phyloP scores from a whole-genome alignment of 352 stramenopile genomes.

The Poterioochromonas sp. region DNA sequence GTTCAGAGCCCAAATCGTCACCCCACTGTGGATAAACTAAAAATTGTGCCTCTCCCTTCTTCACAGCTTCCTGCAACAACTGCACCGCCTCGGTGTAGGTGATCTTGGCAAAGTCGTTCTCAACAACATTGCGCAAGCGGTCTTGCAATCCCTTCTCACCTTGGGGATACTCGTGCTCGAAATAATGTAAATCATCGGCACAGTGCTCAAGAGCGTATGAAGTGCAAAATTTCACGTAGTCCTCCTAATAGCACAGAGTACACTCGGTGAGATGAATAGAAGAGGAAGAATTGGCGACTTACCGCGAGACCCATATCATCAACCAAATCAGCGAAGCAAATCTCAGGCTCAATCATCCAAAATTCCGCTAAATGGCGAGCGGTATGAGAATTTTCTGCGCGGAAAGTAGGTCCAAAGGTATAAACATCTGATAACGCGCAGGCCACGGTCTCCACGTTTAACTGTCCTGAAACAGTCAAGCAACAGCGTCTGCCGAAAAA shows the following conservation, averaged over 20 bases:
- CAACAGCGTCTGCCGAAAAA: constrained; percentile 74
- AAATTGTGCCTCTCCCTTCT: constrained; percentile 57
- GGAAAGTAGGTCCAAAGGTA: constrained; percentile 88
- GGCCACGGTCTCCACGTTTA: constrained; percentile 88
- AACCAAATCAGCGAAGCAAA: constrained; percentile 68
- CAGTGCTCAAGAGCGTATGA: constrained; percentile 82
- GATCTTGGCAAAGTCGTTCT: constrained; percentile 64
- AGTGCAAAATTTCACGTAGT: constrained; percentile 88
- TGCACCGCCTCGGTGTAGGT: constrained; percentile 87
- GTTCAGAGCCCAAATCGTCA: constrained; percentile 83
- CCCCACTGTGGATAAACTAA: constrained; percentile 74
- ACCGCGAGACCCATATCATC: constrained; percentile 83
- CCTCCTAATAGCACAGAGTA: constrained; percentile 48
- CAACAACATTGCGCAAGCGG: constrained; percentile 64
- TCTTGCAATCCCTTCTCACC: constrained; percentile 72
- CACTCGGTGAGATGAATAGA: not conserved
- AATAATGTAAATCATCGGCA: constrained; percentile 80
- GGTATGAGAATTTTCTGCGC: constrained; percentile 89
- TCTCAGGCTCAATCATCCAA: constrained; percentile 87
- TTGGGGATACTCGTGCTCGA: constrained; percentile 71
- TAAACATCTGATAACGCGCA: constrained; percentile 80
- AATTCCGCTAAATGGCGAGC: constrained; percentile 73
- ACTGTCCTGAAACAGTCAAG: constrained; percentile 90
- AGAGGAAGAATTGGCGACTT: not conserved
- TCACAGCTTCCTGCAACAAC: constrained; percentile 65